Evolutionary conservation across 768 basidiomycete species (phyloP), one percentile per base, ranked within the genome.

Genomic region (Phanerochaete sordida): DNA sequence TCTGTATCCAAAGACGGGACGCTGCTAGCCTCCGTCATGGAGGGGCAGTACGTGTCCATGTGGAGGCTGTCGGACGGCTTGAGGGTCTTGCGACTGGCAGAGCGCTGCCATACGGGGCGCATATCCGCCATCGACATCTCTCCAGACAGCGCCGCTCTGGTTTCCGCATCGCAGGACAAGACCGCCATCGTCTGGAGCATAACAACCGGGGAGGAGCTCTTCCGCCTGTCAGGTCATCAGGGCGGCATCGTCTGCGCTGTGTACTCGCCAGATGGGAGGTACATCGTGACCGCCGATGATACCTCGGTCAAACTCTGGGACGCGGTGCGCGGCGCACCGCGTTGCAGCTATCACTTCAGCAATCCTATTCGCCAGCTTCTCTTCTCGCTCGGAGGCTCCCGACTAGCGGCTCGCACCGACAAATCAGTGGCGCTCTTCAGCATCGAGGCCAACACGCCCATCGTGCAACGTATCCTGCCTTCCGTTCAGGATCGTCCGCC

Each of bases 241-340:
- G 53, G 57, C 12, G 21, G 16, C 11, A 57, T 67, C 12, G 50
- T 28, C 9, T 57, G 63, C 33, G 60, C 69, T 26, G 68, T 64
- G 31, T 73, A 63, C 59, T 69, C 69, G 11, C 67, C 65, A 1
- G 65, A 70, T 50, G 66, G 68, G 0, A 49, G 23, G 11, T 56
- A 57, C 51, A 56, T 72, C 43, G 68, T 62, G 11, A 65, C 61
- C 2, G 65, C 67, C 12, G 26, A 37, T 21, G 72, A 72, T 58
- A 33, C 19, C n/a, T 54, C 59, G 21, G 35, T 70, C n/a, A 57
- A 64, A 19, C 13, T 72, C 2, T 73, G 70, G 69, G 63, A 70
- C 60, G 56, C 65, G 2, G 37, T 21, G 23, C 62, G 37, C 6
- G 64, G 61, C n/a, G 21, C 16, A 23, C 61, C 33, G 33, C 33